Conservation (phyloP, 106 monocot genomes). For the Dendrobium catenatum region DNA sequence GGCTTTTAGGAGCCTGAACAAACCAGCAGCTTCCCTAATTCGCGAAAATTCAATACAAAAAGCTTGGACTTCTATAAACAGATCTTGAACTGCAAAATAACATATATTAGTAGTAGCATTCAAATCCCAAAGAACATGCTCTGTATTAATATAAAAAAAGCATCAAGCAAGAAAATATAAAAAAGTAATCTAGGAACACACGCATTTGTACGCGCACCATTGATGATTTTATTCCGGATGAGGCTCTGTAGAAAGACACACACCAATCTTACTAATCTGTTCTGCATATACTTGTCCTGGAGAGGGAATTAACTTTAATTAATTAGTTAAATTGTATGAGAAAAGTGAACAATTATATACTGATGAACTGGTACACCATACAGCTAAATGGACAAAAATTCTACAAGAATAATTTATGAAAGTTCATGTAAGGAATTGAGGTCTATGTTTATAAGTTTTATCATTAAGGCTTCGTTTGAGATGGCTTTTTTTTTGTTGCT, state of each 20-base stretch:
- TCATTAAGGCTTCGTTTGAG: no score
- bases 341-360: no score
- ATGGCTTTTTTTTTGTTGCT: no score
- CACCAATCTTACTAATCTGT: conserved; percentile 84
- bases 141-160: neutral
- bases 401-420: no score
- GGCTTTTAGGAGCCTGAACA: conserved; percentile 89
- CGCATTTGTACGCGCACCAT: conserved; percentile 38
- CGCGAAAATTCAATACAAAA: conserved; percentile 96
- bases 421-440: no score
- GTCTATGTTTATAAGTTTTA: no score
- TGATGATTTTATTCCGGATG: conserved; percentile 89
- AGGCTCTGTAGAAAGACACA: conserved; percentile 97
- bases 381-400: no score
- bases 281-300: conserved; percentile 99
- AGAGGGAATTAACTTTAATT: conserved; percentile 6
- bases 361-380: no score
- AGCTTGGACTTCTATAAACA: conserved; percentile 91
- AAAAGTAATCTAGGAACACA: neutral
- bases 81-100: conserved; percentile 76
- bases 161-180: neutral
- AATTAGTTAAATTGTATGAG: no score
- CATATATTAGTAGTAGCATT: neutral
- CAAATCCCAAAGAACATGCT: neutral
- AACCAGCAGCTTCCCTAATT: conserved; percentile 82